Evolutionary conservation across 306 rosid species (phyloP).

Genomic region (Fagus crenata): DNA sequence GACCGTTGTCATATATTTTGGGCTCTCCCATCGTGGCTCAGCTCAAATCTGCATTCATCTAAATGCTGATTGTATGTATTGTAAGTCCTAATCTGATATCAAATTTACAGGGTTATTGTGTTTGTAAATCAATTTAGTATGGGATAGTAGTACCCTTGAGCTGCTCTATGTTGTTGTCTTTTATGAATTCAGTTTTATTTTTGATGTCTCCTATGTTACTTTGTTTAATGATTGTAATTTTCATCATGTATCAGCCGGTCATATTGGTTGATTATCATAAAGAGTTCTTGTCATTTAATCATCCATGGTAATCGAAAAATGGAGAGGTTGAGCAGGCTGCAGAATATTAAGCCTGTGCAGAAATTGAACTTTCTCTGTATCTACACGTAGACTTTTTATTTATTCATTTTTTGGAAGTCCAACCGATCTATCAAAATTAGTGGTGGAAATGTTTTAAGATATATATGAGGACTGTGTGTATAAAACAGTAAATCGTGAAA

Average conservation of each 20-base stretch:
- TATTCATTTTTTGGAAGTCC: too few species aligned
- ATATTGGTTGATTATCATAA: too few species aligned
- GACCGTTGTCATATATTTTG: conserved; percentile 9
- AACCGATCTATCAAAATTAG: too few species aligned
- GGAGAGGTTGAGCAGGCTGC: too few species aligned
- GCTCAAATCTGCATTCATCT: background rate
- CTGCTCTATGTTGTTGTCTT: background rate
- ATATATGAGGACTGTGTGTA: too few species aligned
- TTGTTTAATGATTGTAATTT: background rate
- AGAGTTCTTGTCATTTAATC: too few species aligned
- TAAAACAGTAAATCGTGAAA: background rate
- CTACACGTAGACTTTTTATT: too few species aligned
- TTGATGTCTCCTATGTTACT: background rate
- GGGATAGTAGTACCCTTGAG: background rate
- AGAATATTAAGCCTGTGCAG: too few species aligned
- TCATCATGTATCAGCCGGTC: too few species aligned
- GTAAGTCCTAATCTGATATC: background rate
- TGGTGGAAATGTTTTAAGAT: too few species aligned
- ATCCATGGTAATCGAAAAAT: too few species aligned
- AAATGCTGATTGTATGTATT: background rate
- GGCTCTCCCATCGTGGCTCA: conserved; percentile 24
- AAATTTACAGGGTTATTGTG: background rate
- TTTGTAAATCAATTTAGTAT: background rate
- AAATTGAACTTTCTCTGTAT: too few species aligned
- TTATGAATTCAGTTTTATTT: background rate